Evolutionary conservation across 331 rosid genomes (phyloP).

Genomic region (Spiraea crenata): DNA sequence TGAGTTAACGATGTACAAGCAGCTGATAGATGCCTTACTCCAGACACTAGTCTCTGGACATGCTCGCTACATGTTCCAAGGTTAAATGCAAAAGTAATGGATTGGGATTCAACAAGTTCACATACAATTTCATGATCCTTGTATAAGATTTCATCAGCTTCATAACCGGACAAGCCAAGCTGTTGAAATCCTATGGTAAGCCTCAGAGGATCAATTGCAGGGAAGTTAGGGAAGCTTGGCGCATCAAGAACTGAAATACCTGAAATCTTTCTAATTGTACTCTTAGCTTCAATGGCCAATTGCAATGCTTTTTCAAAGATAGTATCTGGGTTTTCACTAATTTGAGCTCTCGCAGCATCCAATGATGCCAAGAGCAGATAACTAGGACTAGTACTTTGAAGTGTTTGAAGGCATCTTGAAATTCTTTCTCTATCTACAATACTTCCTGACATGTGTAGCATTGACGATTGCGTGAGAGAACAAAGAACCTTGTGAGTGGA

Average conservation of each 20-base stretch:
- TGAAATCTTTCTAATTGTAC: conserved; percentile 36
- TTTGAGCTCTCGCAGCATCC: conserved; percentile 88
- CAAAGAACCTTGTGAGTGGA: conserved; percentile 89
- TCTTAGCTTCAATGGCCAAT: conserved; percentile 54
- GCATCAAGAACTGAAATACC: conserved; percentile 60
- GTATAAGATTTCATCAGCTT: conserved; percentile 61
- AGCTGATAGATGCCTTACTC: conserved; percentile 48
- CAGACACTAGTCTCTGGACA: conserved; percentile 57
- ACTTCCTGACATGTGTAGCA: conserved; percentile 71
- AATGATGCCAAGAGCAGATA: conserved; percentile 82
- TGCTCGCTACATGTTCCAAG: conserved; percentile 71
- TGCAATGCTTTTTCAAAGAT: conserved; percentile 49
- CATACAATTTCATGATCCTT: conserved; percentile 56
- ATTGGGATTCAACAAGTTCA: conserved; percentile 69
- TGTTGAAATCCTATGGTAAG: conserved; percentile 72
- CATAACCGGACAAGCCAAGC: conserved; percentile 72
- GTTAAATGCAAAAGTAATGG: conserved; percentile 60
- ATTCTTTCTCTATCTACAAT: conserved; percentile 56
- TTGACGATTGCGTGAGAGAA: conserved; percentile 89
- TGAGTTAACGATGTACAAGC: conserved; percentile 22
- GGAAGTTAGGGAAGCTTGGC: conserved; percentile 45
- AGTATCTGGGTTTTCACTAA: conserved; percentile 50
- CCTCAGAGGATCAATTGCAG: conserved; percentile 62
- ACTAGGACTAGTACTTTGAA: conserved; percentile 89
- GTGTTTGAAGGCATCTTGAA: conserved; percentile 69